A percentile compares a stretch with the other conserved stretches of the same genome.
phyloP scores from a whole-genome alignment of 2,329 filamentous ascomycete genomes.

The Ophioceras dolichostomum region DNA sequence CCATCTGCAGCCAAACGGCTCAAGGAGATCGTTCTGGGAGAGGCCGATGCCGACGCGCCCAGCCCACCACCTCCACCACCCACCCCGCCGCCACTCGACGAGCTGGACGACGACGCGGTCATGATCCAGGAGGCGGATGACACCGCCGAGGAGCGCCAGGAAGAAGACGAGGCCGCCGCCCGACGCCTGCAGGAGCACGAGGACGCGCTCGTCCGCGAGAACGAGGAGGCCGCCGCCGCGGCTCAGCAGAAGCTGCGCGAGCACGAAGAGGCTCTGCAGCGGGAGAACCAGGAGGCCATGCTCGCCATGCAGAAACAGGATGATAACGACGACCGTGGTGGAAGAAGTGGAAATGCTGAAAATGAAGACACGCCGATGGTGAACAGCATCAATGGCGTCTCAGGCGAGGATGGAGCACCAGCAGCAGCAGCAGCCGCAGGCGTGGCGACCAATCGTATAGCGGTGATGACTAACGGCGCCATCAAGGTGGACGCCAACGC shows the following conservation, averaged over 20 bases:
- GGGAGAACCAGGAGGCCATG: slow-evolving; percentile 25
- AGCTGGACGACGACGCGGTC: slow-evolving; percentile 16
- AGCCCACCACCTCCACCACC: slow-evolving; percentile 31
- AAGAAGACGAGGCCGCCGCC: too few species aligned
- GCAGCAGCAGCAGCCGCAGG: background rate
- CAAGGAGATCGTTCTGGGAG: slow-evolving; percentile 35
- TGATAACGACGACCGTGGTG: background rate
- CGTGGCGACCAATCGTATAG: background rate
- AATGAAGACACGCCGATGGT: background rate
- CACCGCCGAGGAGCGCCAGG: slow-evolving; percentile 30
- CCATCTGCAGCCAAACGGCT: slow-evolving; percentile 41
- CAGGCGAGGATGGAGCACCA: too few species aligned
- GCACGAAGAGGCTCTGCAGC: slow-evolving; percentile 21
- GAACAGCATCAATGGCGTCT: background rate
- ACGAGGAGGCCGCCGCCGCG: slow-evolving; percentile 37
- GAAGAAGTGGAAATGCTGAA: too few species aligned
- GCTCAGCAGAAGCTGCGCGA: slow-evolving; percentile 12
- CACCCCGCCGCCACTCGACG: slow-evolving; percentile 26
- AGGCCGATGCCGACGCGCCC: slow-evolving; percentile 19
- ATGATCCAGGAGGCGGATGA: slow-evolving; percentile 18
- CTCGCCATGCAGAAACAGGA: slow-evolving; percentile 8
- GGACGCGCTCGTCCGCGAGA: slow-evolving; percentile 35
- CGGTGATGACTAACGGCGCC: background rate
- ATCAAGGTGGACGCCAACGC: slow-evolving; percentile 1
- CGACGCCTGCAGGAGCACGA: slow-evolving; percentile 37